Base-by-base conservation (phyloP, 116 monocot species). In the Phalaenopsis hybrid region DNA sequence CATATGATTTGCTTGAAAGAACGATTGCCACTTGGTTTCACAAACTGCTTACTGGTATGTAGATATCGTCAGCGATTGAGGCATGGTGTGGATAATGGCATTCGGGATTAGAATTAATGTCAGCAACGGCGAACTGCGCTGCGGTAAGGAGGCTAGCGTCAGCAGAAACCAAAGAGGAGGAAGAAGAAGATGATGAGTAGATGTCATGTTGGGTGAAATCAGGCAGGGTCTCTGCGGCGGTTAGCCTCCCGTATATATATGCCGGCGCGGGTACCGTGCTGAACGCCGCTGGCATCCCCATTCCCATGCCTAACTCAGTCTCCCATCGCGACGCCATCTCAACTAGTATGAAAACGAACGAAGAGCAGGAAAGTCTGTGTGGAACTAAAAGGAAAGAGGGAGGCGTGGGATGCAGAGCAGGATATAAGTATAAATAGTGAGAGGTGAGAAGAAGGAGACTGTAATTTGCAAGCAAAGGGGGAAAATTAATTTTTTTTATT, bases 121-220 rank as follows among this genome's bases (percentile, higher is more conserved):
- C 44, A 74, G 67, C 77, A 11, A 23, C 50, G 23, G 74, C 13
- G 23, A 46, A 17, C 37, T 83, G 75, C 5, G 44, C 45, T n/a
- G 74, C 28, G 1, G 82, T 59, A 52, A 50, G 46, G 6, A 57
- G 20, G 9, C 75, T 41, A 3, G 45, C 10, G 23, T 82, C 67
- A 0, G 9, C 41, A 20, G 49, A 43, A 8, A 63, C 51, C 23
- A 76, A 70, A 5, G 74, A 51, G 63, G 70, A 77, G 12, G 37
- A 37, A 37, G 75, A 52, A 0, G 85, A 37, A 0, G 85, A 68
- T 11, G 80, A 12, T 2, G 61, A 6, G 31, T 81, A 57, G 44
- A 74, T 5, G 2, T 89, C 84, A 25, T 89, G 65, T 67, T 80
- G 83, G 49, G 87, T 81, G 67, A 89, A 87, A 55, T 89, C 89